A percentile compares a stretch with the other conserved stretches of the same genome.
Evolutionary conservation across 768 basidiomycete genomes (phyloP).

Genomic region (Mycena kentingensis): DNA sequence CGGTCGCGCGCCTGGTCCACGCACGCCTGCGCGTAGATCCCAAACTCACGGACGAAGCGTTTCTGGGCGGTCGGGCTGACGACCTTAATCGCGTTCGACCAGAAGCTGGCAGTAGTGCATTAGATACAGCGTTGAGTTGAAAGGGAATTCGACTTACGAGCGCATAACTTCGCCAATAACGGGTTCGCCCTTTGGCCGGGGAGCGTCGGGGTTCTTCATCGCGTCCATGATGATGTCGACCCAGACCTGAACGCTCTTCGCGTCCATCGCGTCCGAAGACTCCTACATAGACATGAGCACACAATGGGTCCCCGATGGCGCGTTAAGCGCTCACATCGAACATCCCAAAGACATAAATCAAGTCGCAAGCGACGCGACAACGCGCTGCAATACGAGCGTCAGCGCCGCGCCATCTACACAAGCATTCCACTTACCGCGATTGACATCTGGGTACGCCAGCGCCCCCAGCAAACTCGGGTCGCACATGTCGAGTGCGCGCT

Average conservation of each 20-base stretch:
- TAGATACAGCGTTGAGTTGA: too few relatives aligned
- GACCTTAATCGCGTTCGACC: constrained; percentile 23
- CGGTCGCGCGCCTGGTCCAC: constrained; percentile 36
- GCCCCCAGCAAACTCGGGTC: too few relatives aligned
- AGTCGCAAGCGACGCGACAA: too few relatives aligned
- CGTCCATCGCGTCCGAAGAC: constrained; percentile 29
- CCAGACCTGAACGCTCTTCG: constrained; percentile 20
- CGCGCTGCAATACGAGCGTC: too few relatives aligned
- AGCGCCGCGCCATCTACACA: too few relatives aligned
- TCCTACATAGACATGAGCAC: too few relatives aligned
- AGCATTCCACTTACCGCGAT: too few relatives aligned
- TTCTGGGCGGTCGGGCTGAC: constrained; percentile 20
- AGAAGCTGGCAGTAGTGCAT: constrained; percentile 23
- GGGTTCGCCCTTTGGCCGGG: constrained; percentile 30
- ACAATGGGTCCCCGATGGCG: too few relatives aligned
- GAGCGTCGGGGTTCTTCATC: constrained; percentile 28
- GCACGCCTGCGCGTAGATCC: constrained; percentile 32
- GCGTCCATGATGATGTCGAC: constrained; percentile 32
- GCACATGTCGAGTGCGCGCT: too few relatives aligned
- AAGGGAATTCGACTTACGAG: constrained; percentile 24
- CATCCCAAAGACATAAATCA: too few relatives aligned
- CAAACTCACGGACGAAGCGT: constrained; percentile 35
- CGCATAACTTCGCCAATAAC: constrained; percentile 35
- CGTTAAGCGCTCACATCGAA: too few relatives aligned
- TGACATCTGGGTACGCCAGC: too few relatives aligned